phyloP scores from a whole-genome alignment of 768 basidiomycete genomes.

The Cystobasidium ongulense region DNA sequence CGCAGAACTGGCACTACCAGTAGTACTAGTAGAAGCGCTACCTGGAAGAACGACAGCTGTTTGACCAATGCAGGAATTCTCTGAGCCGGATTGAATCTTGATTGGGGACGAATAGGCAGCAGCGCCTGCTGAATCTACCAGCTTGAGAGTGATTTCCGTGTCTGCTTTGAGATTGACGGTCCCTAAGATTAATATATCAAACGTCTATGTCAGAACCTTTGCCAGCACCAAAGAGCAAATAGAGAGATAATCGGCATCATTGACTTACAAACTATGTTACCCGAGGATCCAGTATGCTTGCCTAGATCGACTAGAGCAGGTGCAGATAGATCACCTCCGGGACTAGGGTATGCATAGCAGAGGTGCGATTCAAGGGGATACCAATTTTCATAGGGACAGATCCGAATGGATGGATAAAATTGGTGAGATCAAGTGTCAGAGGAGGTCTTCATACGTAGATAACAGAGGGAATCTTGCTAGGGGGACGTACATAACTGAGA shows the following conservation, averaged over 20 bases:
- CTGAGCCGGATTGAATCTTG: constrained; percentile 41
- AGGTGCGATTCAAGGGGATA: neutral
- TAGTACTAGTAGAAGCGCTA: neutral
- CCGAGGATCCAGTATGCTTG: constrained; percentile 15
- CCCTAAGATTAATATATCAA: too few relatives aligned
- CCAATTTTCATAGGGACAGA: neutral
- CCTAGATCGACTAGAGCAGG: constrained; percentile 19
- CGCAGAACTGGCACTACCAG: neutral
- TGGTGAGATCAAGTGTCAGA: neutral
- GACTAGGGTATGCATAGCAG: neutral
- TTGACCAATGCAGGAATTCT: neutral
- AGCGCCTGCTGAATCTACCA: constrained; percentile 42
- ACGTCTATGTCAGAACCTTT: neutral
- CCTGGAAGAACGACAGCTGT: neutral
- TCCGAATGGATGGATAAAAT: neutral
- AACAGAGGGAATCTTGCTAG: too few relatives aligned
- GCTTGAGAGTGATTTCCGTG: constrained; percentile 36
- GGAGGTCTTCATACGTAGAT: neutral
- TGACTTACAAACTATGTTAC: constrained; percentile 34
- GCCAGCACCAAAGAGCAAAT: neutral
- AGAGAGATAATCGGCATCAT: neutral
- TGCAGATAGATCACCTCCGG: neutral
- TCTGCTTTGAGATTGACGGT: constrained; percentile 36
- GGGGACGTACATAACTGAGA: constrained; percentile 14
- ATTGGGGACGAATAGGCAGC: constrained; percentile 38